phyloP scores from a whole-genome alignment of 179 eudicot species.

The Gypsophila paniculata region DNA sequence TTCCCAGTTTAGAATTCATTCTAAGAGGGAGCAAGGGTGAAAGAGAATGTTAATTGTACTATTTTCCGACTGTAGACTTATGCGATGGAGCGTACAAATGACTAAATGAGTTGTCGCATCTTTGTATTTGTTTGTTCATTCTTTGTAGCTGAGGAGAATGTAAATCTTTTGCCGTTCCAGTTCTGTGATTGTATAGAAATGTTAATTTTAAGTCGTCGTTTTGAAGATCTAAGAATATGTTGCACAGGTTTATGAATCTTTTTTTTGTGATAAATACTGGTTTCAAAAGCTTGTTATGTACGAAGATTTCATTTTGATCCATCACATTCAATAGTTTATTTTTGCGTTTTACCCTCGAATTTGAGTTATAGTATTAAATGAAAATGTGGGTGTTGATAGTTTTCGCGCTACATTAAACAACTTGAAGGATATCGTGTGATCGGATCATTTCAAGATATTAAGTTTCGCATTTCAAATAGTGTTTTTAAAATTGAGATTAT shows the following conservation, averaged over 20 bases:
- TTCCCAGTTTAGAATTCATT: constrained; percentile 13
- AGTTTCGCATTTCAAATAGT: no score
- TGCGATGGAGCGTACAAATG: neutral
- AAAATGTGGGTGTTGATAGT: no score
- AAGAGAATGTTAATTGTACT: neutral
- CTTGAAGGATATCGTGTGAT: no score
- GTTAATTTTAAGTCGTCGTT: no score
- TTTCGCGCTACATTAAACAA: no score
- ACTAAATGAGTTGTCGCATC: neutral
- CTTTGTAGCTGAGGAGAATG: constrained; percentile 15
- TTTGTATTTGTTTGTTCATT: constrained; percentile 14
- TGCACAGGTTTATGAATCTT: neutral
- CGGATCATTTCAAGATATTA: no score
- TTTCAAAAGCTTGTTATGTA: neutral
- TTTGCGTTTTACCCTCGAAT: neutral
- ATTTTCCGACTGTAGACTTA: neutral
- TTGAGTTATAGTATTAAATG: no score
- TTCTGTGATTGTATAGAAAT: constrained; percentile 13
- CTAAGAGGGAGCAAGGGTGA: constrained; percentile 3
- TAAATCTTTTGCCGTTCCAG: neutral
- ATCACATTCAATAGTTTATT: no score
- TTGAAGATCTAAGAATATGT: no score
- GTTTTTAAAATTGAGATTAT: no score
- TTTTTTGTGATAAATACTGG: neutral
- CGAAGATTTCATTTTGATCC: neutral